Conservation (phyloP, 495 filamentous ascomycete genomes). For the Staphylotrichum longicolle region DNA sequence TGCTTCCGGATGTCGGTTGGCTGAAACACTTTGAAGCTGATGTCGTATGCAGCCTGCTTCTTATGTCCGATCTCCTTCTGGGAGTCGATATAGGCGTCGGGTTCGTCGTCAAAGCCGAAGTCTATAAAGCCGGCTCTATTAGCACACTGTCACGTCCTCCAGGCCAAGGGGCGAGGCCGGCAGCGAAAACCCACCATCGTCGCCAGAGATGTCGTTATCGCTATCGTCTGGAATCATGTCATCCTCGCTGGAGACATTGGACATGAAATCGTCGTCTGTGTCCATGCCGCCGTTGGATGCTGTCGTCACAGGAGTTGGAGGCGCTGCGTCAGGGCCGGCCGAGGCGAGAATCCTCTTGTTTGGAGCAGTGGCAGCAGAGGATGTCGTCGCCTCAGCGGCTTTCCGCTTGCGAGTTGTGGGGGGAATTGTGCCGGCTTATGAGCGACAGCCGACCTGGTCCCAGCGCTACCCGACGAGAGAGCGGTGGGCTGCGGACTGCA, state of each 20-base stretch:
- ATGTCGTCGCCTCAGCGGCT: constrained; percentile 73
- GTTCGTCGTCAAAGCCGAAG: constrained; percentile 66
- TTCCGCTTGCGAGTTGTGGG: constrained; percentile 81
- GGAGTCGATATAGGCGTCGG: constrained; percentile 71
- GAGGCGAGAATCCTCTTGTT: constrained; percentile 55
- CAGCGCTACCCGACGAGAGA: constrained; percentile 17
- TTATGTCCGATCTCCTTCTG: constrained; percentile 71
- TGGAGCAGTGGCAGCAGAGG: constrained; percentile 43
- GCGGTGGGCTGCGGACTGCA: not conserved
- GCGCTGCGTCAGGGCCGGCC: constrained; percentile 46
- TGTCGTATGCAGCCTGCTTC: constrained; percentile 73
- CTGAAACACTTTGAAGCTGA: constrained; percentile 75
- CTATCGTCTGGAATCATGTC: constrained; percentile 74
- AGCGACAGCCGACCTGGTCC: constrained; percentile 5
- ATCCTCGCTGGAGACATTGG: constrained; percentile 72
- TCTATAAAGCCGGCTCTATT: constrained; percentile 44
- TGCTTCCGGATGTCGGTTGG: constrained; percentile 77
- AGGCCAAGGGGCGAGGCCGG: not conserved
- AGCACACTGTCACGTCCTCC: constrained; percentile 6
- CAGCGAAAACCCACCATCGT: constrained; percentile 55
- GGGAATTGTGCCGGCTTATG: constrained; percentile 55
- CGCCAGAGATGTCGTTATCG: constrained; percentile 73
- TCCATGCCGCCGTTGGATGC: constrained; percentile 71
- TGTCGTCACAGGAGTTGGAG: constrained; percentile 60
- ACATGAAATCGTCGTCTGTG: constrained; percentile 95